These are phyloP conservation scores for Colletotrichum siamense DNA, from an alignment of 2,329 filamentous ascomycete species.

Conservation along the genomic window DNA sequence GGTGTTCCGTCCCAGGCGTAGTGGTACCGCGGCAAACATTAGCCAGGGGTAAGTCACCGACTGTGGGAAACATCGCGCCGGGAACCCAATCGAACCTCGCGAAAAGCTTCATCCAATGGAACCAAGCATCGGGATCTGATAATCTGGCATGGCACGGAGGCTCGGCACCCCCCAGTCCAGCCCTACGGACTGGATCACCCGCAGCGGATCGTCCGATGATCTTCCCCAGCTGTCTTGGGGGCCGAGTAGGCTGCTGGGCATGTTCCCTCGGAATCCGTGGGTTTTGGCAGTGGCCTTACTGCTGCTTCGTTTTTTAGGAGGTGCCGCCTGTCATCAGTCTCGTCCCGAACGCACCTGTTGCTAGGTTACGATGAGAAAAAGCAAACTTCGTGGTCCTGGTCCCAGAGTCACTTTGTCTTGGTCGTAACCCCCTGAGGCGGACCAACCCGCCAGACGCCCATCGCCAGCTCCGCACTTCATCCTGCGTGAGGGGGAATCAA, in stretches of 20 bases:
- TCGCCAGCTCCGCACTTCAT: slow-evolving; percentile 8
- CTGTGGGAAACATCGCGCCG: background rate
- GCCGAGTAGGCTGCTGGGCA: background rate
- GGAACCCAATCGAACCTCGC: background rate
- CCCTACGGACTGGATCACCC: slow-evolving; percentile 9
- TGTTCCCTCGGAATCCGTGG: background rate
- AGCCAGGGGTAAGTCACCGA: background rate
- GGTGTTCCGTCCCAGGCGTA: background rate
- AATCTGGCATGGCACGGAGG: slow-evolving; percentile 6
- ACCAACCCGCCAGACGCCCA: background rate
- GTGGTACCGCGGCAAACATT: background rate
- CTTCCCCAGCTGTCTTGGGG: background rate
- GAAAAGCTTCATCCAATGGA: slow-evolving; percentile 17
- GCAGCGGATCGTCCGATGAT: slow-evolving; percentile 19
- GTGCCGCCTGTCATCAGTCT: background rate
- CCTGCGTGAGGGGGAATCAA: background rate
- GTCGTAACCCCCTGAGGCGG: background rate
- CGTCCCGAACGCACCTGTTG: background rate
- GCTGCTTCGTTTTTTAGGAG: background rate
- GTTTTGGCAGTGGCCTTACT: background rate
- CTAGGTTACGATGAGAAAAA: background rate
- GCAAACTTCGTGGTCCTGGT: background rate
- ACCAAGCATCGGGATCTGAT: slow-evolving; percentile 11
- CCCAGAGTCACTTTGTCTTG: background rate
- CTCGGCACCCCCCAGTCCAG: background rate